Conservation (phyloP, 2,329 filamentous ascomycete species). For the Monosporascus cannonballus region DNA sequence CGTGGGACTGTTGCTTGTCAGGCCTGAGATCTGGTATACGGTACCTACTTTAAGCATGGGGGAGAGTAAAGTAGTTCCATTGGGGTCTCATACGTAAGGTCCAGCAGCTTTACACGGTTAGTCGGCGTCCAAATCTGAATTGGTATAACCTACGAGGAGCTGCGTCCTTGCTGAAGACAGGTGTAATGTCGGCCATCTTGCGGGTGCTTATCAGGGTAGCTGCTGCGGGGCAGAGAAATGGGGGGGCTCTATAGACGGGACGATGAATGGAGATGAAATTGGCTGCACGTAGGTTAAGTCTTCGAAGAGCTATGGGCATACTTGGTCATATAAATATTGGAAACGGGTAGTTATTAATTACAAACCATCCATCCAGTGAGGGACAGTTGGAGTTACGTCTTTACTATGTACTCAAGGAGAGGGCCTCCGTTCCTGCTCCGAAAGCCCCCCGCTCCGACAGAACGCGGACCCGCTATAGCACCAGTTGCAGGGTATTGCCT, state of each 20-base stretch:
- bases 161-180: conserved; percentile 53
- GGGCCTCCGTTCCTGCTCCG: neutral
- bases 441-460: neutral
- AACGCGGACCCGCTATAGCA: neutral
- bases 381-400: neutral
- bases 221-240: conserved; percentile 15
- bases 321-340: conserved; percentile 6
- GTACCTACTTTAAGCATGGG: too few species aligned
- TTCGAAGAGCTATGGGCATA: conserved; percentile 17
- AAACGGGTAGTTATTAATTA: neutral
- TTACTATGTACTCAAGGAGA: neutral
- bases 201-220: conserved; percentile 25
- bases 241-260: conserved; percentile 5
- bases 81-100: conserved; percentile 49
- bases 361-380: neutral
- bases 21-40: neutral
- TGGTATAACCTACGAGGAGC: conserved; percentile 44
- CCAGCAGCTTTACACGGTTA: conserved; percentile 44
- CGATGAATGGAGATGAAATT: conserved; percentile 10
- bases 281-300: conserved; percentile 11
- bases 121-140: conserved; percentile 5
- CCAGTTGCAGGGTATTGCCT: too few species aligned
- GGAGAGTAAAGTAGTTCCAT: neutral
- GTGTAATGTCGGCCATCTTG: conserved; percentile 40
- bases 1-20: conserved; percentile 47